Base-by-base conservation (phyloP, 345 rosid genomes). In the Clausena lansium region DNA sequence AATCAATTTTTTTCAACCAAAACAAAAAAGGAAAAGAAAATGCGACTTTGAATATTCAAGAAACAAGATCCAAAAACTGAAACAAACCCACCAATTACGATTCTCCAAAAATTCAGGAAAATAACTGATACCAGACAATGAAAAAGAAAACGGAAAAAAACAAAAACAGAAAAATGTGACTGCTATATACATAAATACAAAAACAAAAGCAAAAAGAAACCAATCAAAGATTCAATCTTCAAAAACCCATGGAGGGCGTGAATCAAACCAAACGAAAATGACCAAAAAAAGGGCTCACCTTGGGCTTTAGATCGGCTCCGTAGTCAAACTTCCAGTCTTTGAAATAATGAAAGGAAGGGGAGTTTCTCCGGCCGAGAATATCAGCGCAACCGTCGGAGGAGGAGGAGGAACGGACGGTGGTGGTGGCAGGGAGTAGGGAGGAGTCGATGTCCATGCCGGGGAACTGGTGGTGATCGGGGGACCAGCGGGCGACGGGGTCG, bases 231-330 rank as follows among this genome's bases (percentile, higher is more conserved):
- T 30, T 57, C 33, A 52, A 7, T n/a, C 19, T 2, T 68, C 15
- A 55, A 32, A 72, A 72, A 14, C 65, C 50, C 39, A 57, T 20
- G 1, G 10, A 36, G 39, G n/a, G 39, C 6, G 20, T 22, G 50
- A 65, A 63, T 9, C 25, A 74, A 5, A 24, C 32, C 36, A 45
- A 39, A 62, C 25, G 35, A 45, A 54, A 70, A 70, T 8, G 71
- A 70, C 88, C 88, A 54, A 52, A 3, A 45, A 30, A 33, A 2
- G 4, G 0, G 19, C 58, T 78, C 41, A 91, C 99, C 94, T 82
- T 90, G 62, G 98, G 98, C 84, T 86, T 86, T 80, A 91, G 93
- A 91, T 94, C 94, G 67, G 91, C 81, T 3, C 64, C 70, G 82
- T 80, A 85, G 77, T 87, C 87, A 73, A 94, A 90, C 41, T 85